Conservation (phyloP, 495 filamentous ascomycete genomes). For the Aspergillus kassunensis region DNA sequence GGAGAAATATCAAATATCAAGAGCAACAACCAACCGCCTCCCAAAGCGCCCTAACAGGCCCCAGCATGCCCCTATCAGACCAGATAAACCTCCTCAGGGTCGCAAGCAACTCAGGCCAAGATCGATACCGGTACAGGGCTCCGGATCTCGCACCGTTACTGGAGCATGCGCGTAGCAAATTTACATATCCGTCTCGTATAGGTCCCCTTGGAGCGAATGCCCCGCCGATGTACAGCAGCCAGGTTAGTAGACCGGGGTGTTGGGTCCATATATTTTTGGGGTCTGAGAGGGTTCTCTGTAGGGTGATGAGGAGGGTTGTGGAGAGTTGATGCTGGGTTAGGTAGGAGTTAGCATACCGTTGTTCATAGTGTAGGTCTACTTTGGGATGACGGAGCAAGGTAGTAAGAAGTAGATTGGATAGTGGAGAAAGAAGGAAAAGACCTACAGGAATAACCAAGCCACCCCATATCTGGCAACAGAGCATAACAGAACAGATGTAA, state of each 20-base stretch:
- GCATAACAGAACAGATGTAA: slow-evolving; percentile 33
- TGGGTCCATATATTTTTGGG: slow-evolving; percentile 19
- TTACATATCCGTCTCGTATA: slow-evolving; percentile 28
- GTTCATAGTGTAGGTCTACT: slow-evolving; percentile 22
- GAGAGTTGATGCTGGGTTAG: no score
- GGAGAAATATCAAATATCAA: no score
- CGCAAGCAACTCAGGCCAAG: slow-evolving; percentile 26
- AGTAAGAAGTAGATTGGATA: slow-evolving; percentile 13
- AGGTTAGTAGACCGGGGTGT: slow-evolving; percentile 26
- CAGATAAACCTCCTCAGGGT: slow-evolving; percentile 34
- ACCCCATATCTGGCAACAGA: slow-evolving; percentile 38
- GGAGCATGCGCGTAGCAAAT: slow-evolving; percentile 22
- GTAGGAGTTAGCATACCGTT: no score
- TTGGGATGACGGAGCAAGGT: slow-evolving; percentile 28
- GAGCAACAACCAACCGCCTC: no score
- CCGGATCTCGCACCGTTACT: background rate
- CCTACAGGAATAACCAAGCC: slow-evolving; percentile 30
- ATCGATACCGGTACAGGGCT: background rate
- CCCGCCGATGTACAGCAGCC: slow-evolving; percentile 37
- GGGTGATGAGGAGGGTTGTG: no score
- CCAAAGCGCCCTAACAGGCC: no score
- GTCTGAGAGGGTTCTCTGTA: no score
- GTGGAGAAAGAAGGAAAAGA: background rate
- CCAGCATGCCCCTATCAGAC: slow-evolving; percentile 40
- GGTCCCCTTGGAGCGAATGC: slow-evolving; percentile 31